A percentile compares a stretch with the other conserved stretches of the same genome.
These are phyloP conservation scores for Orychophragmus violaceus DNA, from an alignment of 345 rosid genomes.

Conservation along the genomic window DNA sequence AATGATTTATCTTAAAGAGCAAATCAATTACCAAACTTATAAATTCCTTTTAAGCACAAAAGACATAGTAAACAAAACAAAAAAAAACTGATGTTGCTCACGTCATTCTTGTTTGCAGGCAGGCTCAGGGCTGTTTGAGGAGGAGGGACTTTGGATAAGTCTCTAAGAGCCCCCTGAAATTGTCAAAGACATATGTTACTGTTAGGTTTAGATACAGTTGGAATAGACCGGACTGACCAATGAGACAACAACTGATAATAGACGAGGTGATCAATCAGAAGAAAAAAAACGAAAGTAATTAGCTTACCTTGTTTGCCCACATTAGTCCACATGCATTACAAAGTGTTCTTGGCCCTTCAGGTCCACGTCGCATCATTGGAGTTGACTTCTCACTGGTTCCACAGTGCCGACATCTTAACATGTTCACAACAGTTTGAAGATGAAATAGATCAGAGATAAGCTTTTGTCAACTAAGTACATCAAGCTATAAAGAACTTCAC, in stretches of 20 bases:
- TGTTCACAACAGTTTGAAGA: constrained; percentile 15
- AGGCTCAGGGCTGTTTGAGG: constrained; percentile 28
- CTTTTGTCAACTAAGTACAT: not conserved
- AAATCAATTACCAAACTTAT: constrained; percentile 5
- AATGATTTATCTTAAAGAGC: not conserved
- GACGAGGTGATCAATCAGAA: not conserved
- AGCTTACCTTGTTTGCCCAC: constrained; percentile 66
- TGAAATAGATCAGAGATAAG: constrained; percentile 1
- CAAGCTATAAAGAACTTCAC: not conserved
- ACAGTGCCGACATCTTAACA: constrained; percentile 52
- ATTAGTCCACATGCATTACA: constrained; percentile 72
- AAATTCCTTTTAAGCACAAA: not conserved
- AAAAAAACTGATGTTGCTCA: constrained; percentile 16
- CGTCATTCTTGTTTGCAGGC: constrained; percentile 34
- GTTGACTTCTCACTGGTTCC: constrained; percentile 56
- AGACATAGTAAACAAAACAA: not conserved
- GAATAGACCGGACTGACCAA: not conserved
- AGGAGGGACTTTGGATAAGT: constrained; percentile 43
- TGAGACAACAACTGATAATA: not conserved
- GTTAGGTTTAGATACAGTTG: not conserved
- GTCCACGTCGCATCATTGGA: constrained; percentile 73
- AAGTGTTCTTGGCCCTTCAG: constrained; percentile 69
- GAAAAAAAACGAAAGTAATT: not conserved
- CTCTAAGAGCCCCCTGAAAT: constrained; percentile 52
- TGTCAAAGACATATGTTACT: not conserved